Evolutionary conservation across 352 stramenopile species (phyloP).

Genomic region (Phytophthora multivora): DNA sequence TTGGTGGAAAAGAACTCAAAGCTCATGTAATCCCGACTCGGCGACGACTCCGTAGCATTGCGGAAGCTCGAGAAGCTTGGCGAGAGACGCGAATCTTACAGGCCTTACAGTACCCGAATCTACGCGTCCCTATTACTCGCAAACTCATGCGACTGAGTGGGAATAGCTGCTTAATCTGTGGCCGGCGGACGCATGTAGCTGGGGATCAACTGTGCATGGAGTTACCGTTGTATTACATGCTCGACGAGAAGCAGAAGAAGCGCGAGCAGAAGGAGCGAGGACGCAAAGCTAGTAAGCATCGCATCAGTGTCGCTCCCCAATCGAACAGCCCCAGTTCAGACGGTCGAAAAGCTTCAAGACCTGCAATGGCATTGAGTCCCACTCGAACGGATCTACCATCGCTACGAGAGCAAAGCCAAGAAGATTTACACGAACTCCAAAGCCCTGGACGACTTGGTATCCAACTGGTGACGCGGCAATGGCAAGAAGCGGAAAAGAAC

Average conservation of each 20-base stretch:
- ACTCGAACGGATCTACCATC: slow-evolving; percentile 30
- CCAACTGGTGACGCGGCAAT: slow-evolving; percentile 59
- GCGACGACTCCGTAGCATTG: slow-evolving; percentile 52
- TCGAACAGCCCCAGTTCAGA: slow-evolving; percentile 1
- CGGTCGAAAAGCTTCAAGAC: not conserved
- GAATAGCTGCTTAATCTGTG: slow-evolving; percentile 81
- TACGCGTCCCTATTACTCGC: slow-evolving; percentile 76
- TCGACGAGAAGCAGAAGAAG: slow-evolving; percentile 67
- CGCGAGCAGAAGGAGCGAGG: slow-evolving; percentile 39
- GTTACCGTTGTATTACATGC: slow-evolving; percentile 67
- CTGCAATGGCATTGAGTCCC: slow-evolving; percentile 5
- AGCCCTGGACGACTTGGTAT: slow-evolving; percentile 43
- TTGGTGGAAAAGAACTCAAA: slow-evolving; percentile 69
- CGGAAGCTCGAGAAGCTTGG: slow-evolving; percentile 66
- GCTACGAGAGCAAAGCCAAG: slow-evolving; percentile 26
- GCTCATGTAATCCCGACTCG: slow-evolving; percentile 55
- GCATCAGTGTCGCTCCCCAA: slow-evolving; percentile 45
- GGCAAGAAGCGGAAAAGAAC: slow-evolving; percentile 52
- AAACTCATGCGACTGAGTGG: slow-evolving; percentile 87
- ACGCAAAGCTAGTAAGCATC: slow-evolving; percentile 51
- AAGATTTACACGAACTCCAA: slow-evolving; percentile 7
- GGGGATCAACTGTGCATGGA: slow-evolving; percentile 86
- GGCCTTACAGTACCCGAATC: slow-evolving; percentile 65
- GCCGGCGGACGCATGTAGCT: slow-evolving; percentile 66
- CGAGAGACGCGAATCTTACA: slow-evolving; percentile 78